Evolutionary conservation across 176 grass and related monocot species (phyloP).

Genomic region (Microstegium vimineum): DNA sequence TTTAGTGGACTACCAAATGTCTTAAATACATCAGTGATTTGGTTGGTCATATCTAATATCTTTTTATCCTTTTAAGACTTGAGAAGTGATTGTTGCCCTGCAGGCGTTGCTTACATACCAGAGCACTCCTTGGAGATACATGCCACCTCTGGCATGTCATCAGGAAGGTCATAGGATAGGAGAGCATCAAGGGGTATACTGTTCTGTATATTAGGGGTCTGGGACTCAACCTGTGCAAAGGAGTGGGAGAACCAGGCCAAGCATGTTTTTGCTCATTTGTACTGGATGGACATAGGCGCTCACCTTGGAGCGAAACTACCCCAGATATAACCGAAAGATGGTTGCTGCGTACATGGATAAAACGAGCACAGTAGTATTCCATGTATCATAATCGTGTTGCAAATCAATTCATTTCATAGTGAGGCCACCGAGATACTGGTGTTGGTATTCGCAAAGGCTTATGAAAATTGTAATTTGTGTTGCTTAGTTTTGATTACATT

Average conservation of each 20-base stretch:
- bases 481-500: conserved; percentile 17
- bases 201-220: not conserved
- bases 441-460: not conserved
- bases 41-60: not conserved
- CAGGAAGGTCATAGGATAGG: conserved; percentile 52
- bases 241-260: not conserved
- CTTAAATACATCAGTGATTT: not conserved
- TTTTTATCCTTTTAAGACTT: conserved; percentile 4
- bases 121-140: conserved; percentile 93
- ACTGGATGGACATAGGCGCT: conserved; percentile 6
- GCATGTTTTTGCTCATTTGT: conserved; percentile 12
- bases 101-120: conserved; percentile 81
- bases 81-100: not conserved
- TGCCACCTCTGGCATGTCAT: conserved; percentile 66
- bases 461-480: conserved; percentile 26
- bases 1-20: not conserved
- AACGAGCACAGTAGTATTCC: not conserved
- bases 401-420: conserved; percentile 1
- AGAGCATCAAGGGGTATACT: conserved; percentile 1
- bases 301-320: conserved; percentile 7
- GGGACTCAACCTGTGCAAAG: not conserved
- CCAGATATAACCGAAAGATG: not conserved
- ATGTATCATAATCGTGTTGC: not conserved
- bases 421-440: not conserved
- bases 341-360: not conserved